Percentiles rank a stretch among this genome's conserved stretches.
These are phyloP conservation scores for Rhododendron molle DNA, from an alignment of 148 eudicot species.

Conservation along the genomic window DNA sequence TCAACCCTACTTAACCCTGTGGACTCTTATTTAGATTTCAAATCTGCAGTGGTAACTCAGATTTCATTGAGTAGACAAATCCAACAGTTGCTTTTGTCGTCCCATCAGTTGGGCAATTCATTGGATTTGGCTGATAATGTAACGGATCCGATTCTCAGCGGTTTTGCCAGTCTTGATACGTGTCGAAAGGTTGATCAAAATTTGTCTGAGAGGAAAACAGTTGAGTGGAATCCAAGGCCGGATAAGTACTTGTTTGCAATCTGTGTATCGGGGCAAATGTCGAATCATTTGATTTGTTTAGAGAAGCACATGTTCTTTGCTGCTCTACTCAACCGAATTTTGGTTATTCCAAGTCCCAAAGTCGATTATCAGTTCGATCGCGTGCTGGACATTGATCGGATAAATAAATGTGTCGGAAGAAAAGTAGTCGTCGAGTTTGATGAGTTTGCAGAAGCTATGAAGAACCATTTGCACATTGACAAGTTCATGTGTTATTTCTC, in stretches of 20 bases:
- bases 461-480: slow-evolving; percentile 63
- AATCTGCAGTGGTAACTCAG: slow-evolving; percentile 41
- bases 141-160: slow-evolving; percentile 30
- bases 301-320: slow-evolving; percentile 99
- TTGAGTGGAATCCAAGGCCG: slow-evolving; percentile 78
- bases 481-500: slow-evolving; percentile 87
- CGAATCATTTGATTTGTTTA: slow-evolving; percentile 88
- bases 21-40: slow-evolving; percentile 27
- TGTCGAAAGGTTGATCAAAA: slow-evolving; percentile 62
- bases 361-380: slow-evolving; percentile 69
- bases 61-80: slow-evolving; percentile 65
- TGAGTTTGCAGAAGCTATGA: slow-evolving; percentile 63
- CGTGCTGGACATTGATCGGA: slow-evolving; percentile 82
- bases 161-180: slow-evolving; percentile 25
- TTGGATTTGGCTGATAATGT: slow-evolving; percentile 32
- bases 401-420: slow-evolving; percentile 78
- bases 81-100: slow-evolving; percentile 64
- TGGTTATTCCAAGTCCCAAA: slow-evolving; percentile 81
- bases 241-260: slow-evolving; percentile 75
- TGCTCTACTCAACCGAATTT: slow-evolving; percentile 63
- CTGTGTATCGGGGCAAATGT: slow-evolving; percentile 91
- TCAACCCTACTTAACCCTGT: not conserved
- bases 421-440: slow-evolving; percentile 80
- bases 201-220: slow-evolving; percentile 48
- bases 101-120: slow-evolving; percentile 42